Base-by-base conservation (phyloP, 495 filamentous ascomycete species). In the Sabuloglossum arenarium region DNA sequence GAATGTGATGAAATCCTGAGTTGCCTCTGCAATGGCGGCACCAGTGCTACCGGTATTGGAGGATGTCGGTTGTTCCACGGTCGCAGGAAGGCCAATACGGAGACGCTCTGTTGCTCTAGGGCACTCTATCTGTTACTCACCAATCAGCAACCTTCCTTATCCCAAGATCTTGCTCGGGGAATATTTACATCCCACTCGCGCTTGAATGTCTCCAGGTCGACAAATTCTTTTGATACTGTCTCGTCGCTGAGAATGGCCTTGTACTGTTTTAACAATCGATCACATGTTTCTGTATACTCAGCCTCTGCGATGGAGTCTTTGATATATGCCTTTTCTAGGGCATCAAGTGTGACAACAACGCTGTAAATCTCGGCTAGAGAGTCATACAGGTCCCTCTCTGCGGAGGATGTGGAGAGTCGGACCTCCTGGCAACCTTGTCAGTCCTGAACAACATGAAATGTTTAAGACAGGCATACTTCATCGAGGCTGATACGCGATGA, bases 1-100 rank as follows among this genome's bases (percentile, higher is more conserved):
- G 68, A 96, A 89, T 0, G 93, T 99, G 67, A 99, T 97, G 64
- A 99, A 99, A 65, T 94, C 88, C 68, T 97, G 87, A 3, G 91
- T 95, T 4, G 91, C 89, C 51, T 85, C 77, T 28, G 90, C 68
- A 56, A 95, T 88, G 37, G 90, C 73, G 42, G 80, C 77, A 27
- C 85, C 86, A 21, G 81, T 81, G 55, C 79, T 78, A 32, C 68
- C 77, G 47, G 58, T 55, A 39, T 63, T 57, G 27, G 65, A 63
- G 69, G 69, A n/a, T 66, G 61, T 58, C 56, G 31, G 37, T 56
- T 27, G 58, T 56, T 52, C 79, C 47, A 81, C 71, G 11, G 79
- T 84, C 10, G 78, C 75, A 19, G 79, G 80, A 65, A 98, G 81
- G 54, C 90, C 90, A 37, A 94, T 87, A 19, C 86, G 84, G 9